Evolutionary conservation across 345 rosid genomes (phyloP).

Genomic region (Salix suchowensis): DNA sequence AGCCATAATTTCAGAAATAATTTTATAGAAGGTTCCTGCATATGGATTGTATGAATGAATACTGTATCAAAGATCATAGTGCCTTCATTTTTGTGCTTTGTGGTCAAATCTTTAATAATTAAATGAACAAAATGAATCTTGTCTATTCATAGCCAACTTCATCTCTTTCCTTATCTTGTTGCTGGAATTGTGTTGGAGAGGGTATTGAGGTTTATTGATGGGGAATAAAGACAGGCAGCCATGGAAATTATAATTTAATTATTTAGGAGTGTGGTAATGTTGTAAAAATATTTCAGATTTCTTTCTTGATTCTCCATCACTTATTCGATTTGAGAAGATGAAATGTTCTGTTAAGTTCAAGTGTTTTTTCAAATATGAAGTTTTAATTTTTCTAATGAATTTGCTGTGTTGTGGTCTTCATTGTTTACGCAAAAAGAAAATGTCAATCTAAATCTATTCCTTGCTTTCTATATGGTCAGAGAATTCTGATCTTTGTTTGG

Average conservation of each 20-base stretch:
- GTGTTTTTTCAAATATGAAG: neutral
- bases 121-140: neutral
- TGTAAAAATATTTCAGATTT: neutral
- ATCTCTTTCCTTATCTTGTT: neutral
- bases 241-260: neutral
- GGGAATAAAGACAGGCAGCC: neutral
- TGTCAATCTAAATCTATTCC: neutral
- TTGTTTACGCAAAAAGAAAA: conserved; percentile 6
- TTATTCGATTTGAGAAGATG: neutral
- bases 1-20: neutral
- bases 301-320: neutral
- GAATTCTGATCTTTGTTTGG: conserved; percentile 29
- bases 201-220: conserved; percentile 9
- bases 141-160: neutral
- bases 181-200: conserved; percentile 10
- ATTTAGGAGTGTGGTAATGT: neutral
- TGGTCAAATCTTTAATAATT: neutral
- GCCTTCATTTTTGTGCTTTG: neutral
- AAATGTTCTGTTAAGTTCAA: neutral
- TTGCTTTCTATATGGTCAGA: conserved; percentile 7
- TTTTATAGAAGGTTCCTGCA: neutral
- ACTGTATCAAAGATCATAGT: neutral
- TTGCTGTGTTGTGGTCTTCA: neutral
- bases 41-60: neutral
- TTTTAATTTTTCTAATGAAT: conserved; percentile 2